phyloP scores from a whole-genome alignment of 768 basidiomycete genomes.

The Amanita polypyramis region DNA sequence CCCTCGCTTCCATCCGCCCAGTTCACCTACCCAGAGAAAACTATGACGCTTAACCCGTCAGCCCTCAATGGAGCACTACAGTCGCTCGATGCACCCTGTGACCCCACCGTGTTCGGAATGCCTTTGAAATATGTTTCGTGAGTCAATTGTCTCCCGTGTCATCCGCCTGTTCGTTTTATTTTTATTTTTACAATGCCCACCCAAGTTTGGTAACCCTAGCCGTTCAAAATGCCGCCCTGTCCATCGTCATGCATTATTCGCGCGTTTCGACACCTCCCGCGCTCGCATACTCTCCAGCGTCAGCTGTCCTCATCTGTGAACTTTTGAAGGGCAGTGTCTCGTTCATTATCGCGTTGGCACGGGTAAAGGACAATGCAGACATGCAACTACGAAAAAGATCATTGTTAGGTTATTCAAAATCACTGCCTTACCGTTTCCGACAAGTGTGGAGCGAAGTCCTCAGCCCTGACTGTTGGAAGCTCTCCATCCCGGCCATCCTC shows the following conservation, averaged over 20 bases:
- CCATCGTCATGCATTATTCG: slow-evolving; percentile 99
- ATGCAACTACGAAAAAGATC: slow-evolving; percentile 31
- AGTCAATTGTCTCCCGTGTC: slow-evolving; percentile 18
- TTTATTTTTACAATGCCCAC: neutral
- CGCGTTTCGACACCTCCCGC: slow-evolving; percentile 73
- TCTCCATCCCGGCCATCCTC: slow-evolving; percentile 91
- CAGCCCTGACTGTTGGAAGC: slow-evolving; percentile 92
- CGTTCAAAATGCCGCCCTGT: slow-evolving; percentile 90
- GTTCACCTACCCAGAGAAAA: slow-evolving; percentile 30
- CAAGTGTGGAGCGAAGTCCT: slow-evolving; percentile 67
- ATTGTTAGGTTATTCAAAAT: slow-evolving; percentile 26
- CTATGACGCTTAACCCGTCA: slow-evolving; percentile 18
- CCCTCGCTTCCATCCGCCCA: slow-evolving; percentile 42
- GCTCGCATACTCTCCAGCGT: slow-evolving; percentile 83
- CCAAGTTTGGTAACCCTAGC: slow-evolving; percentile 73
- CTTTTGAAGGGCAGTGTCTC: slow-evolving; percentile 91
- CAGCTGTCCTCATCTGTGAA: slow-evolving; percentile 92
- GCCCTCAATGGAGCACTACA: slow-evolving; percentile 22
- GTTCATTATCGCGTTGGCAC: slow-evolving; percentile 68
- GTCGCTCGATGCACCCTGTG: slow-evolving; percentile 19
- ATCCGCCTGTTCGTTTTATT: neutral
- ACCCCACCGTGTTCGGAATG: slow-evolving; percentile 55
- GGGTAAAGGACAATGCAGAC: slow-evolving; percentile 33
- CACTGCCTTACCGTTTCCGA: slow-evolving; percentile 39
- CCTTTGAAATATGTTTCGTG: slow-evolving; percentile 78